Evolutionary conservation across 2,329 filamentous ascomycete species (phyloP), one percentile per base, ranked within the genome.

Genomic region (Xylaria sp.): DNA sequence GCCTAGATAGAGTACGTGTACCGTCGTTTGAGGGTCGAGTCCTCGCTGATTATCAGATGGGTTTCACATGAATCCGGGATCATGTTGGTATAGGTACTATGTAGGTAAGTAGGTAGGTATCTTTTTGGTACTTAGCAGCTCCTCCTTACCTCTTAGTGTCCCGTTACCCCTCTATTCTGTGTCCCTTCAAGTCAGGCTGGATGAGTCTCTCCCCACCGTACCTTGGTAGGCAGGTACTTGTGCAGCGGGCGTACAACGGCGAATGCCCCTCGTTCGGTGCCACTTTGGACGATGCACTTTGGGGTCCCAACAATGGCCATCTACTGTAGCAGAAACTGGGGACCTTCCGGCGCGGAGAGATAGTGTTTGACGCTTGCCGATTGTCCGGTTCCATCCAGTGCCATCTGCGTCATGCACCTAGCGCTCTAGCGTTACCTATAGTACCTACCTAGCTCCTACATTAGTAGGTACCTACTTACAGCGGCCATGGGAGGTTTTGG

Each of bases 301-400:
- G 57, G 61, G 61, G 57, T 47, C 49, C n/a, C 25, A 61, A 38
- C 40, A 40, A 37, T n/a, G 31, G 31, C 51, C n/a, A 9, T 31
- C 28, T 4, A 31, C 28, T 31, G 28, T 37, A 53, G 17, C 9
- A 28, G 52, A 56, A 61, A 54, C 57, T 43, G 57, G 61, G 35
- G 33, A 35, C 46, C 23, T 25, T 57, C 40, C 57, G 28, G 14
- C 25, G n/a, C 52, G 35, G 54, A 58, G 33, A 55, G 53, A 50
- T 57, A 64, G 57, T 55, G 53, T n/a, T n/a, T 57, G 61, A 64
- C 58, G 53, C 55, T 58, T 65, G 62, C 62, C 54, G 54, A 65
- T 61, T 57, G 49, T 45, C 50, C 28, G 31, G 58, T 38, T 60
- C 57, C 21, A 53, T 57, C 47, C 43, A 49, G 17, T 21, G 43